phyloP scores from a whole-genome alignment of 176 grass and related monocot genomes.

The Avena insularis region DNA sequence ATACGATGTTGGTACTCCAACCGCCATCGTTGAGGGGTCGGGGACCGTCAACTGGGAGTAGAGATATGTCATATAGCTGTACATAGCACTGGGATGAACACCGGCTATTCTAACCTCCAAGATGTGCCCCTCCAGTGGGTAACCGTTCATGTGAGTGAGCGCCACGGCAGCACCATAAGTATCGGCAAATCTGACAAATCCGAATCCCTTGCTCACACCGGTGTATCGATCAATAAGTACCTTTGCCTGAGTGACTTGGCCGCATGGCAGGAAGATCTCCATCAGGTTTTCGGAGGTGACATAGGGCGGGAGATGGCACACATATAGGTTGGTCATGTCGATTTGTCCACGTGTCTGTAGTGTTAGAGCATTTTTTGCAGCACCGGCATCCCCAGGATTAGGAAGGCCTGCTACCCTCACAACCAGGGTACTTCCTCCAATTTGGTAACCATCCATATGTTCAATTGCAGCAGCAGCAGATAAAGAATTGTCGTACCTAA shows the following conservation, averaged over 20 bases:
- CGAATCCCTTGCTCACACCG: slow-evolving; percentile 74
- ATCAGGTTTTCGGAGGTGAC: slow-evolving; percentile 53
- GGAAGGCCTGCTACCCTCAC: slow-evolving; percentile 54
- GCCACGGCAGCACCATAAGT: slow-evolving; percentile 53
- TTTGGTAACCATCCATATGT: slow-evolving; percentile 64
- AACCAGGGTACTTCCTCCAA: slow-evolving; percentile 64
- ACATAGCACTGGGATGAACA: slow-evolving; percentile 22
- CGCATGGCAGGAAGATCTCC: slow-evolving; percentile 61
- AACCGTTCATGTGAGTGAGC: slow-evolving; percentile 56
- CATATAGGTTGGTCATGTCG: slow-evolving; percentile 65
- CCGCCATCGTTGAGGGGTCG: slow-evolving; percentile 17
- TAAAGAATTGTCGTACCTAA: slow-evolving; percentile 54
- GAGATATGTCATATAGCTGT: slow-evolving; percentile 34
- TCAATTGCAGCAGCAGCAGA: slow-evolving; percentile 53
- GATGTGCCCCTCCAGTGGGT: slow-evolving; percentile 50
- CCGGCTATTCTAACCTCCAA: slow-evolving; percentile 53
- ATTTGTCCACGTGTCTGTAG: slow-evolving; percentile 33
- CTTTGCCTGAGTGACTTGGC: slow-evolving; percentile 58
- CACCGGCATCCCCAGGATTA: neutral
- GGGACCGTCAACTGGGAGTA: slow-evolving; percentile 36
- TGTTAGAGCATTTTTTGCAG: slow-evolving; percentile 16
- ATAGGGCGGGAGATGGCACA: slow-evolving; percentile 51
- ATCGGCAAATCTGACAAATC: slow-evolving; percentile 70
- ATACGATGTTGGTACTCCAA: slow-evolving; percentile 47
- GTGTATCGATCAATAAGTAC: slow-evolving; percentile 58